Conservation (phyloP, 345 rosid genomes). For the Melaleuca alternifolia region DNA sequence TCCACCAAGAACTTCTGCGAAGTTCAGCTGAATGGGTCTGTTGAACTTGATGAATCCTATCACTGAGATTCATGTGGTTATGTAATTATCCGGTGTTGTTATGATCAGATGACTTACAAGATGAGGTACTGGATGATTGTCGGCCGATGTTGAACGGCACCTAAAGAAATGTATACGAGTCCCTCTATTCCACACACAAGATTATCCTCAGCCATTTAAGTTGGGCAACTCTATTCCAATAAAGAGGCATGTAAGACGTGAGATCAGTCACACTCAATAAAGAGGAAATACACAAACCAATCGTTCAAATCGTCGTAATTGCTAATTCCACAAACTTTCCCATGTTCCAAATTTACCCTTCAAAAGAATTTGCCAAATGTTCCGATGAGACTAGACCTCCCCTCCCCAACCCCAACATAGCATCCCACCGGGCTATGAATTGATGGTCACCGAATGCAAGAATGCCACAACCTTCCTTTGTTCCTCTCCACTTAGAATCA, state of each 20-base stretch:
- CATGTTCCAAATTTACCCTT: neutral
- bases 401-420: neutral
- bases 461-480: neutral
- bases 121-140: neutral
- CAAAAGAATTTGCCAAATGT: neutral
- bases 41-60: neutral
- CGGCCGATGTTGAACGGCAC: neutral
- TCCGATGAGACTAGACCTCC: neutral
- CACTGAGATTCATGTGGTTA: neutral
- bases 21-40: neutral
- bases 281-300: neutral
- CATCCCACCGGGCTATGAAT: neutral
- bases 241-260: neutral
- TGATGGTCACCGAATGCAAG: neutral
- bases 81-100: too few species aligned
- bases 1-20: neutral
- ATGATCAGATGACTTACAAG: neutral
- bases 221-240: neutral
- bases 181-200: neutral
- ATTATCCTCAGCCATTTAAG: neutral
- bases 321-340: neutral
- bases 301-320: neutral
- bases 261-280: neutral
- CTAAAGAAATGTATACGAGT: neutral
- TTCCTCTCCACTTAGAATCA: neutral